These are phyloP conservation scores for Colletotrichum falcatum DNA, from an alignment of 2,329 filamentous ascomycete genomes.

Conservation along the genomic window DNA sequence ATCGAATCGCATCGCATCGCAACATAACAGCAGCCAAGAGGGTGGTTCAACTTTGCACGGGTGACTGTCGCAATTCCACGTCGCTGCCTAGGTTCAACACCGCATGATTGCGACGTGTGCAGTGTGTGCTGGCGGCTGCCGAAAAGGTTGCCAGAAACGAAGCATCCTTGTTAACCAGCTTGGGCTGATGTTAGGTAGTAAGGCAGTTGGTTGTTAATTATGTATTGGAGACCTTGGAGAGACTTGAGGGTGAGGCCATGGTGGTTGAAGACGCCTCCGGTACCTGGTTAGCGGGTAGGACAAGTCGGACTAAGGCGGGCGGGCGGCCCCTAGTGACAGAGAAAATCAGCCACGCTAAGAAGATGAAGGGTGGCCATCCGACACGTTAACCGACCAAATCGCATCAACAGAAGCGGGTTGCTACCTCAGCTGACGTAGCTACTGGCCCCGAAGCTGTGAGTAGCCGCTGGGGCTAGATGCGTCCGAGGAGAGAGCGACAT, in stretches of 20 bases:
- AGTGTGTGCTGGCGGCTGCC: neutral
- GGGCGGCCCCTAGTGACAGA: constrained; percentile 9
- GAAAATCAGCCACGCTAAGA: constrained; percentile 8
- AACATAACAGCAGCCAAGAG: neutral
- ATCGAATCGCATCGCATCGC: neutral
- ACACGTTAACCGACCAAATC: constrained; percentile 32
- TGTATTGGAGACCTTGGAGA: neutral
- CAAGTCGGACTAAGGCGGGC: constrained; percentile 4
- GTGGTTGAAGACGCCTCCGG: constrained; percentile 9
- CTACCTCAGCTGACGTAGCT: constrained; percentile 30
- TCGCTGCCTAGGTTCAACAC: neutral
- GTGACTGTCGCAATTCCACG: neutral
- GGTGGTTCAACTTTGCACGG: neutral
- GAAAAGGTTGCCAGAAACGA: neutral
- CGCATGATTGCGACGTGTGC: neutral
- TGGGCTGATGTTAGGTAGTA: neutral
- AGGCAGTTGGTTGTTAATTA: neutral
- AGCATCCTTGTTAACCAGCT: constrained; percentile 17
- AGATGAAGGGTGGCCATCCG: constrained; percentile 18
- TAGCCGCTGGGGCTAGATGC: constrained; percentile 28
- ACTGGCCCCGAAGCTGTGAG: constrained; percentile 19
- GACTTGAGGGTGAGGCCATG: neutral
- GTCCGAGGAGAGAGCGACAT: constrained; percentile 2
- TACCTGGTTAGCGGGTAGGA: constrained; percentile 26
- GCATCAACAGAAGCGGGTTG: constrained; percentile 17